Evolutionary conservation across 164 flowering plant species (phyloP), one percentile per base, ranked within the genome.

Genomic region (Tetrastigma voinierianum): DNA sequence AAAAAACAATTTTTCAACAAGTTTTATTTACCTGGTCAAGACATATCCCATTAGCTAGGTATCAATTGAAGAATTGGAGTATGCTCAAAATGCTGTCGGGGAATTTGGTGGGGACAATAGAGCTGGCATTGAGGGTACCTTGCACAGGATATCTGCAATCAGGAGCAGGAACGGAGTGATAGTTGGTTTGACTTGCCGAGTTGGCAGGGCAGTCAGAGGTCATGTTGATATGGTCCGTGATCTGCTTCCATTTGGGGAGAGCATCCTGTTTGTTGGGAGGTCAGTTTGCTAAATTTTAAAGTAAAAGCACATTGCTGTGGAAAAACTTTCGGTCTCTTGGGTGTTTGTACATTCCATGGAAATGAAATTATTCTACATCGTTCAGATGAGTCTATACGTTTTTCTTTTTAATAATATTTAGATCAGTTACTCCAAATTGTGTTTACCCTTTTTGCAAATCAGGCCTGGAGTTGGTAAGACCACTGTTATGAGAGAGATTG

Each of bases 381-480:
- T 32, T 32, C 40, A 32, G 6, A 32, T 4, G 40, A 32, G 40
- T 32, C 40, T 32, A n/a, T 32, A 32, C 3, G 40, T 4, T 32
- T 32, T 32, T 32, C 40, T 32, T 32, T 32, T 32, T 32, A 32
- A 4, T 32, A 32, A 32, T 32, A 32, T 32, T 32, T 7, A 32
- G 6, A 32, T 32, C 40, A 32, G 40, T 32, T 32, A 32, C 40
- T 32, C 40, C 40, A 32, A 32, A 32, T 32, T 32, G 40, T 32
- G 40, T 32, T 32, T 3, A 32, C 40, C 6, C 3, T 32, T 32
- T 32, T 32, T 32, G 6, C 40, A 32, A 32, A 3, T 32, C 70
- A 87, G 94, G 76, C 91, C 91, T 67, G 91, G 95, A 58, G 87
- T 87, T 56, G 91, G 95, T 44, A 89, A 89, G 80, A 89, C 91